Base-by-base conservation (phyloP, 345 rosid genomes). In the Bruguiera sexangula region DNA sequence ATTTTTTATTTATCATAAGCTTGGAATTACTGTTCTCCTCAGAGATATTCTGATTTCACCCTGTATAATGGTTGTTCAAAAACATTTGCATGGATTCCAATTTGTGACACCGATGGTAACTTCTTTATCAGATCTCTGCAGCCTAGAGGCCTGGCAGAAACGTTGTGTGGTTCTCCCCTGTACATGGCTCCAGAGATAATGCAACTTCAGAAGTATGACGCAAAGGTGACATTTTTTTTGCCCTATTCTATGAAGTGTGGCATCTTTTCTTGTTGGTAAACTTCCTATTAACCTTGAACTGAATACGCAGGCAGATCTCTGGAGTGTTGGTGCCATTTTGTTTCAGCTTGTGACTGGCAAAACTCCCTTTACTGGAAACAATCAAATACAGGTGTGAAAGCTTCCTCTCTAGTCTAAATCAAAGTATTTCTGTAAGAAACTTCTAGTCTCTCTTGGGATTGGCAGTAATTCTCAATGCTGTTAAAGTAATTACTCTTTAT, bases 141-240 rank as follows among this genome's bases (percentile, higher is more conserved):
- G 76, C 96, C 96, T 63, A 85, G 86, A 80, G 92, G 92, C 65
- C 96, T 95, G 39, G 99, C 99, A 61, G 99, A 95, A 85, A 95
- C 99, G 31, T 75, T 95, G 74, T 95, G 99, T 52, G 99, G 99
- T 72, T 95, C 99, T 52, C 99, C 99, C 7, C 92, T 95, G 77
- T 95, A 95, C 80, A 95, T 95, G 98, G 99, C 99, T 76, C 99
- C 99, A 18, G 99, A 95, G 84, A 95, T 95, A 75, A 95, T 95
- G 99, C 97, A 88, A 74, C 87, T 85, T 80, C 96, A 90, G 78
- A 95, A 95, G 85, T 95, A 95, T 80, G 99, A 95, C 74, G 98
- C 96, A 8, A 95, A 92, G 96, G 99, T 95, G 79, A 80, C 72
- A 70, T 43, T 43, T 13, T 43, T 43, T 13, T 0, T 52, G n/a